phyloP scores from a whole-genome alignment of 805 yeast genomes.

The Saturnispora serradocipensis region DNA sequence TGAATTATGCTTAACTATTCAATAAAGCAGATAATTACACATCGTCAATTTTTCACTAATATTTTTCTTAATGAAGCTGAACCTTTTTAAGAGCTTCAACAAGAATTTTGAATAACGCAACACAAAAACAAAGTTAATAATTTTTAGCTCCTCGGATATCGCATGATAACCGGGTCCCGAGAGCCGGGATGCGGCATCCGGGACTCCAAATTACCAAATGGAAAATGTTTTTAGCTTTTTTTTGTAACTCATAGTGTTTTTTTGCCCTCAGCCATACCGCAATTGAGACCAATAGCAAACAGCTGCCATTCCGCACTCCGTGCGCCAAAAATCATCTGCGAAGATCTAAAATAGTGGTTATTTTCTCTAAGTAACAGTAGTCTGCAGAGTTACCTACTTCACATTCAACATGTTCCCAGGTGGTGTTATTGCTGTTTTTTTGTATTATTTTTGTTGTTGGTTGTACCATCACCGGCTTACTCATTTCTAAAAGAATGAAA shows the following conservation, averaged over 20 bases:
- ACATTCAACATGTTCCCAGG: constrained; percentile 43
- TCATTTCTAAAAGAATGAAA: constrained; percentile 27
- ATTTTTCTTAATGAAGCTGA: too few species aligned
- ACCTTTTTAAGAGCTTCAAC: too few species aligned
- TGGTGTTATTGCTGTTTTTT: constrained; percentile 59
- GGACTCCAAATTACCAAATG: not conserved
- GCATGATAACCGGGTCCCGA: not conserved
- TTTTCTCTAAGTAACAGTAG: not conserved
- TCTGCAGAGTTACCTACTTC: not conserved
- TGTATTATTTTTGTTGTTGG: constrained; percentile 41
- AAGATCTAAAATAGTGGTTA: not conserved
- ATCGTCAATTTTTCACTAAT: not conserved
- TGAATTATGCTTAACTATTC: not conserved
- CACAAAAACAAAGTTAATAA: too few species aligned
- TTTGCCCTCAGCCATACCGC: not conserved
- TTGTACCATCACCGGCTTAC: constrained; percentile 24
- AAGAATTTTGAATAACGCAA: too few species aligned
- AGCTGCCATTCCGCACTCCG: not conserved
- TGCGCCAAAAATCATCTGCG: not conserved
- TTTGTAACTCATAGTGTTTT: too few species aligned
- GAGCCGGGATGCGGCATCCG: not conserved
- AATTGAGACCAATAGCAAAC: not conserved
- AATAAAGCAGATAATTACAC: not conserved
- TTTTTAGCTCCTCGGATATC: not conserved
- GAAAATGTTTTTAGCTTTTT: not conserved